A percentile compares a stretch with the other conserved stretches of the same genome.
These are phyloP conservation scores for Linum trigynum DNA, from an alignment of 345 rosid species.

Conservation along the genomic window DNA sequence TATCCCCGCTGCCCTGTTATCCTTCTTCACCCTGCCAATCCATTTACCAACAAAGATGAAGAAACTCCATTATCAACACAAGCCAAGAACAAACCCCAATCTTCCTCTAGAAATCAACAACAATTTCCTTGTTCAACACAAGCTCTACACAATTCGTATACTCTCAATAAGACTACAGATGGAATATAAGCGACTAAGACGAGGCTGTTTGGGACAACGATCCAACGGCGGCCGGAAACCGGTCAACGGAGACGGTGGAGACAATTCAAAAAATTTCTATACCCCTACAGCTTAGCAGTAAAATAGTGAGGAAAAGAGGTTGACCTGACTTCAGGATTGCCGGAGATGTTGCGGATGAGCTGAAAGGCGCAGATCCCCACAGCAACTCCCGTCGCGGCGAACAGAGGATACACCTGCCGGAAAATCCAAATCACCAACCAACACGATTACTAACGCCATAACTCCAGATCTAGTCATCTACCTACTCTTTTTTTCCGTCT, in stretches of 20 bases:
- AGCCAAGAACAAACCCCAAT: too few species aligned
- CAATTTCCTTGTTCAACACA: too few species aligned
- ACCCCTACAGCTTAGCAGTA: background rate
- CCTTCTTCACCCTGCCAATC: constrained; percentile 61
- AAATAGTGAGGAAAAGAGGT: background rate
- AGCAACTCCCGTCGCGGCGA: constrained; percentile 80
- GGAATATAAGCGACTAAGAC: too few species aligned
- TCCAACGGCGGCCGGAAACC: too few species aligned
- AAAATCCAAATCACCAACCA: background rate
- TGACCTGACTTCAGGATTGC: constrained; percentile 96
- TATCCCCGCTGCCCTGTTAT: constrained; percentile 81
- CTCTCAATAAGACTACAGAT: too few species aligned
- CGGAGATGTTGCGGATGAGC: constrained; percentile 73
- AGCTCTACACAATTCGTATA: too few species aligned
- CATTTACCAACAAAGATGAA: too few species aligned
- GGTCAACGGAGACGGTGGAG: too few species aligned
- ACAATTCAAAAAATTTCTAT: too few species aligned
- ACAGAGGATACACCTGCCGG: constrained; percentile 76
- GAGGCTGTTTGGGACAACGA: too few species aligned
- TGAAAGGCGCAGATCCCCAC: constrained; percentile 81
- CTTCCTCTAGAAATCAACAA: too few species aligned
- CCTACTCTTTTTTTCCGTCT: background rate
- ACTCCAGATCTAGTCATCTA: background rate
- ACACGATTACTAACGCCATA: background rate
- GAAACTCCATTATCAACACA: too few species aligned